These are phyloP conservation scores for Pseudogymnoascus sp. DNA, from an alignment of 2,329 filamentous ascomycete genomes.

Conservation along the genomic window DNA sequence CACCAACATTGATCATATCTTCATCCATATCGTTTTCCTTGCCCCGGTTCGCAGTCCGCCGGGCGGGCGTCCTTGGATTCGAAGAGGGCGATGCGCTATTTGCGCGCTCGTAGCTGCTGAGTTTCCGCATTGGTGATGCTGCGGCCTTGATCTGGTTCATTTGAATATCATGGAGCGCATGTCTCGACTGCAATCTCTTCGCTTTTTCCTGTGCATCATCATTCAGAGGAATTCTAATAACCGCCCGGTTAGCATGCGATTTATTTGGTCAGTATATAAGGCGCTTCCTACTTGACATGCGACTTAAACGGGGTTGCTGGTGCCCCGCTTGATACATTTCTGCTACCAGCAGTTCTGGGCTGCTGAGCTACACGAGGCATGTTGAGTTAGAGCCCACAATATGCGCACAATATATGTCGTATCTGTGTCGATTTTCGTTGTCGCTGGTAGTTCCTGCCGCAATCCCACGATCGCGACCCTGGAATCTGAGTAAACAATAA, in stretches of 20 bases:
- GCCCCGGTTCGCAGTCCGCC: slow-evolving; percentile 28
- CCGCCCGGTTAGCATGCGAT: neutral
- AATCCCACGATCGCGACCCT: slow-evolving; percentile 4
- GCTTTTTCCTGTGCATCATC: slow-evolving; percentile 92
- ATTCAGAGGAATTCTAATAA: slow-evolving; percentile 77
- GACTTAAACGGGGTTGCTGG: slow-evolving; percentile 27
- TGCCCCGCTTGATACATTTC: slow-evolving; percentile 31
- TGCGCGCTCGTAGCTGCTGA: slow-evolving; percentile 47
- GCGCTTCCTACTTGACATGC: slow-evolving; percentile 25
- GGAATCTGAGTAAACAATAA: slow-evolving; percentile 7
- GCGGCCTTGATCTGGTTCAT: slow-evolving; percentile 86
- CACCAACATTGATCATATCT: slow-evolving; percentile 57
- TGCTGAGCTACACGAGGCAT: slow-evolving; percentile 50
- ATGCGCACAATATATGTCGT: slow-evolving; percentile 7
- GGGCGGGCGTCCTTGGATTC: slow-evolving; percentile 43
- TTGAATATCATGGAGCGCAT: slow-evolving; percentile 80
- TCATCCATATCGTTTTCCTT: slow-evolving; percentile 41
- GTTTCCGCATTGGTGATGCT: slow-evolving; percentile 61
- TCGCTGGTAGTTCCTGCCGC: slow-evolving; percentile 3
- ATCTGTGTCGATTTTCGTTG: neutral
- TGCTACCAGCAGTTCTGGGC: slow-evolving; percentile 32
- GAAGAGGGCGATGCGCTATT: slow-evolving; percentile 49
- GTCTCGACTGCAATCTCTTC: slow-evolving; percentile 74
- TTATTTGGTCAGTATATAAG: neutral
- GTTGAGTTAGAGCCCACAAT: slow-evolving; percentile 8